phyloP scores from a whole-genome alignment of 2,329 filamentous ascomycete species.

The Apiospora arundinis region DNA sequence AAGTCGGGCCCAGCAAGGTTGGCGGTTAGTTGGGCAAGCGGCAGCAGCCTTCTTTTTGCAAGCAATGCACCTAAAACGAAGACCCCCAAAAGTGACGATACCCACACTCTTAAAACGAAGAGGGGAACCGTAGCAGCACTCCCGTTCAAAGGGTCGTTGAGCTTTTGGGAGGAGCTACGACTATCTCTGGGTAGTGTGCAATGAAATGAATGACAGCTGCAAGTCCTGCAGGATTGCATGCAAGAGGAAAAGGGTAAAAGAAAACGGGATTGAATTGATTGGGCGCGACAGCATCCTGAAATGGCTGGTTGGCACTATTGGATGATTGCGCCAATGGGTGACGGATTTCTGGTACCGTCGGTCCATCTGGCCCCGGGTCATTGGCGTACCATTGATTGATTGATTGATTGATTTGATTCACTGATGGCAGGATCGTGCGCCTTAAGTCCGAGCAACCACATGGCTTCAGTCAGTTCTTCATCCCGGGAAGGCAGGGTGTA shows the following conservation, averaged over 20 bases:
- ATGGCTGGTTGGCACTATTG: conserved; percentile 15
- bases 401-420: no score
- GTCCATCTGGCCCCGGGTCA: neutral
- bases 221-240: conserved; percentile 11
- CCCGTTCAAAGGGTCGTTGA: neutral
- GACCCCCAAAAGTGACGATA: neutral
- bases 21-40: neutral
- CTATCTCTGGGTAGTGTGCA: neutral
- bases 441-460: neutral
- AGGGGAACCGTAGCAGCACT: neutral
- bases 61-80: neutral
- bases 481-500: no score
- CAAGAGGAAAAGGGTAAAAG: neutral
- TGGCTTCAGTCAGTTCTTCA: neutral
- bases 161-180: neutral
- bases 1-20: conserved; percentile 6
- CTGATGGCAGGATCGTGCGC: no score
- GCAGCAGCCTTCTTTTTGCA: conserved; percentile 8
- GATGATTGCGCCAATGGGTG: neutral
- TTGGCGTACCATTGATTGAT: neutral
- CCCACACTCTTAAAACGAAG: conserved; percentile 7
- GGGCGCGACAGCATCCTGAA: conserved; percentile 7
- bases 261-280: conserved; percentile 1
- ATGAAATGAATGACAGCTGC: conserved; percentile 5
- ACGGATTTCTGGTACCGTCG: neutral